phyloP scores from a whole-genome alignment of 2,329 filamentous ascomycete species.

The Onygenales sp. region DNA sequence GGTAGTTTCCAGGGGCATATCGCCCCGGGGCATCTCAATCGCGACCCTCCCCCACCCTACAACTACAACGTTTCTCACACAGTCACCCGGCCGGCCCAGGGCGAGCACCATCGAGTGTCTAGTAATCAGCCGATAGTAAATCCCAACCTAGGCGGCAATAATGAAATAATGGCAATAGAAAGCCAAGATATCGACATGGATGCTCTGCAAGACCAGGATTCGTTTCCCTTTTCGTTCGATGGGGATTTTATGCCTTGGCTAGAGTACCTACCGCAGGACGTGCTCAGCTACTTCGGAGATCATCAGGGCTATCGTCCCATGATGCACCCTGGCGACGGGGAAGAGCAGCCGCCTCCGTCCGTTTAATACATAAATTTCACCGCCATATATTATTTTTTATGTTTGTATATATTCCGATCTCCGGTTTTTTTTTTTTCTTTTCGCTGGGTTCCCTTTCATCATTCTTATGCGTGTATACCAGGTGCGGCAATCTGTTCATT shows the following conservation, averaged over 20 bases:
- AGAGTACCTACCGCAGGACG: conserved; percentile 60
- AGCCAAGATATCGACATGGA: conserved; percentile 70
- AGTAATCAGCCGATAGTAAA: not conserved
- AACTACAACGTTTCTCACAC: not conserved
- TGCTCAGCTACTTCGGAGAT: conserved; percentile 47
- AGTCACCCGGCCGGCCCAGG: not conserved
- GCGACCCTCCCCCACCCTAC: not conserved
- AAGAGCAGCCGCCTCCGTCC: conserved; percentile 14
- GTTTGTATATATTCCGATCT: not conserved
- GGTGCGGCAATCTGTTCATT: no score
- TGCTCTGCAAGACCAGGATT: conserved; percentile 38
- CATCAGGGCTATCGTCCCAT: conserved; percentile 21
- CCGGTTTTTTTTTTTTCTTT: not conserved
- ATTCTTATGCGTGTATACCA: no score
- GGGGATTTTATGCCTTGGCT: conserved; percentile 65
- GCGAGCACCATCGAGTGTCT: not conserved
- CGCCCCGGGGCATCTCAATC: not conserved
- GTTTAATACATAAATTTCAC: not conserved
- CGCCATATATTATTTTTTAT: not conserved
- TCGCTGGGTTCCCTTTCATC: no score
- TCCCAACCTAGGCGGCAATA: conserved; percentile 30
- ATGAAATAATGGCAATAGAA: conserved; percentile 58
- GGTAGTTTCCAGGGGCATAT: not conserved
- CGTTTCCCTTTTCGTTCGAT: conserved; percentile 29
- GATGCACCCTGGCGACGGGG: conserved; percentile 15